phyloP scores from a whole-genome alignment of 805 yeast species.

The Ogataea sp. region DNA sequence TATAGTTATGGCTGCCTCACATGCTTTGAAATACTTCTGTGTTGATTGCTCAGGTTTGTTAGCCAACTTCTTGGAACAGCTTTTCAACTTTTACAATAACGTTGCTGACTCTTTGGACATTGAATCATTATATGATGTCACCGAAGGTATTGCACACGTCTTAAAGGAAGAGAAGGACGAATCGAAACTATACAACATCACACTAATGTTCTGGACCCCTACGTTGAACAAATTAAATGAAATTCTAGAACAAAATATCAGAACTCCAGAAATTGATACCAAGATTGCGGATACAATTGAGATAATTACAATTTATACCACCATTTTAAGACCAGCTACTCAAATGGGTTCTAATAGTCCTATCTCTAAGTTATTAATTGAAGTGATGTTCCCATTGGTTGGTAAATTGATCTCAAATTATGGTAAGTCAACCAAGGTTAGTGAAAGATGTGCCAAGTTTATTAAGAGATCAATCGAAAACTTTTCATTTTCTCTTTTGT shows the following conservation, averaged over 20 bases:
- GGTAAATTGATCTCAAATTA: conserved; percentile 39
- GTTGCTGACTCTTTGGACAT: conserved; percentile 49
- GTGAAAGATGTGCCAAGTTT: conserved; percentile 69
- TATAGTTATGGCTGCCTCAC: conserved; percentile 79
- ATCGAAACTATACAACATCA: conserved; percentile 42
- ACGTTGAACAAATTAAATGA: conserved; percentile 40
- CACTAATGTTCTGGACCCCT: conserved; percentile 61
- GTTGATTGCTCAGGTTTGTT: conserved; percentile 75
- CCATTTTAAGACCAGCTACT: conserved; percentile 42
- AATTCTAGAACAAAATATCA: conserved; percentile 5
- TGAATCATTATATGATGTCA: conserved; percentile 66
- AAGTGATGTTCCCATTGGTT: conserved; percentile 52
- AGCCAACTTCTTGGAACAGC: conserved; percentile 61
- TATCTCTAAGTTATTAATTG: conserved; percentile 42
- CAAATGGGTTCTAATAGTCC: conserved; percentile 35
- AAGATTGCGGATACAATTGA: conserved; percentile 70
- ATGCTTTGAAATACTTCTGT: conserved; percentile 90
- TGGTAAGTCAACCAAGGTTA: conserved; percentile 53
- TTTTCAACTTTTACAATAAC: conserved; percentile 62
- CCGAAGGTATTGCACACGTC: conserved; percentile 86
- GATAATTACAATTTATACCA: conserved; percentile 51
- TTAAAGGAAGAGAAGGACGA: conserved; percentile 48
- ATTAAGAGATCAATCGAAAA: conserved; percentile 59
- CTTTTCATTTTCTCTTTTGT: conserved; percentile 45
- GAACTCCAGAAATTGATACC: conserved; percentile 28